Percentiles rank a stretch among this genome's conserved stretches.
phyloP scores from a whole-genome alignment of 257 asterid species.

The Fraxinus excelsior region DNA sequence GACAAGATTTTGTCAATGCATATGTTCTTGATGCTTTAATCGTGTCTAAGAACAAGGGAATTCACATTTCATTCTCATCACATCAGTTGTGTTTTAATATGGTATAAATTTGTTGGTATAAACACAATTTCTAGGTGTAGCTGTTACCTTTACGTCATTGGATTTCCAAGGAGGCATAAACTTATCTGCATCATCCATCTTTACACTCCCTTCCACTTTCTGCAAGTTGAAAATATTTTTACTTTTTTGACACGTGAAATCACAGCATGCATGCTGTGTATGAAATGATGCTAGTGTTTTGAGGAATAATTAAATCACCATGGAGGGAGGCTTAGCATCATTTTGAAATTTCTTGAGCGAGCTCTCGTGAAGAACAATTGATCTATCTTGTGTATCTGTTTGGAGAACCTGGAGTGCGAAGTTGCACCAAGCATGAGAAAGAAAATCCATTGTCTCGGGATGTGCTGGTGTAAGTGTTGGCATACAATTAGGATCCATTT shows the following conservation, averaged over 20 bases:
- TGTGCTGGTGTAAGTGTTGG: conserved; percentile 78
- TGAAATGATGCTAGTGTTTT: background rate
- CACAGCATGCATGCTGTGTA: background rate
- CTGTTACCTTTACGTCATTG: conserved; percentile 73
- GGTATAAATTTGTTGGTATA: background rate
- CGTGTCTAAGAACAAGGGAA: background rate
- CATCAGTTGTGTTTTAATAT: conserved; percentile 2
- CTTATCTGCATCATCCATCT: conserved; percentile 56
- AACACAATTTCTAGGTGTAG: background rate
- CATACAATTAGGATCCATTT: conserved; percentile 55
- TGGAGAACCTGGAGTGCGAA: conserved; percentile 79
- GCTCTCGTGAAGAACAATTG: conserved; percentile 55
- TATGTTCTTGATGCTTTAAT: background rate
- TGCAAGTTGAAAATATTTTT: conserved; percentile 34
- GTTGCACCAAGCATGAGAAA: conserved; percentile 81
- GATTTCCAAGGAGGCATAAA: conserved; percentile 79
- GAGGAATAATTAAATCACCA: conserved; percentile 39
- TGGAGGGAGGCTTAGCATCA: conserved; percentile 41
- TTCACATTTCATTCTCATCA: background rate
- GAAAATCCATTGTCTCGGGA: conserved; percentile 91
- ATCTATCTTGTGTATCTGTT: conserved; percentile 47
- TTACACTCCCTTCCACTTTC: conserved; percentile 53
- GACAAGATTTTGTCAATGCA: conserved; percentile 7
- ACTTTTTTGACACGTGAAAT: conserved; percentile 12
- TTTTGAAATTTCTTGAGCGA: conserved; percentile 40